Evolutionary conservation across 768 basidiomycete genomes (phyloP).

Genomic region (Candolleomyces efflorescens): DNA sequence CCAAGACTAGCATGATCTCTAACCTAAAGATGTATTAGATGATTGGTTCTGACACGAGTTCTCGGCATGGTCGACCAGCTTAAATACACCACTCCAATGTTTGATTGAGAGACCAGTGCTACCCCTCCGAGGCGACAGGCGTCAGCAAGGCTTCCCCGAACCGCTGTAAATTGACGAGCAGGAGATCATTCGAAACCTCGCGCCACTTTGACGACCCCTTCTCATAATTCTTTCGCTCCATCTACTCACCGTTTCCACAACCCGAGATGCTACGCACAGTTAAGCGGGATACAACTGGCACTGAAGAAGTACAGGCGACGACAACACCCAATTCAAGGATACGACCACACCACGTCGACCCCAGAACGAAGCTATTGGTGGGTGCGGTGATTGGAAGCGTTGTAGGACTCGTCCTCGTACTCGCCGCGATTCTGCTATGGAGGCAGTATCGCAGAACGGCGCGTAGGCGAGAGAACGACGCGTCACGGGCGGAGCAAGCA

Average conservation of each 20-base stretch:
- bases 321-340: neutral
- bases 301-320: neutral
- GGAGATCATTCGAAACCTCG: too few species aligned
- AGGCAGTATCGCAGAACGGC: neutral
- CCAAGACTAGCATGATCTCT: too few species aligned
- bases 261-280: neutral
- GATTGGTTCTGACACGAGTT: too few species aligned
- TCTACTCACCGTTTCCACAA: neutral
- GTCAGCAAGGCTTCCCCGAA: too few species aligned
- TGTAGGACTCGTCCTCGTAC: neutral
- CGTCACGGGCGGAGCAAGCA: neutral
- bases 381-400: conserved; percentile 3
- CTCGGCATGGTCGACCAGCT: too few species aligned
- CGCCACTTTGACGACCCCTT: too few species aligned
- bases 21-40: too few species aligned
- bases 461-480: neutral
- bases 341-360: neutral
- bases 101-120: too few species aligned
- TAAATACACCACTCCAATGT: too few species aligned
- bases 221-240: neutral
- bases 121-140: too few species aligned
- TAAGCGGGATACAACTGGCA: neutral
- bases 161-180: too few species aligned
- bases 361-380: neutral
- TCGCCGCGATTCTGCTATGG: neutral